Evolutionary conservation across 352 stramenopile species (phyloP).

Genomic region (Phytophthora agathidicida): DNA sequence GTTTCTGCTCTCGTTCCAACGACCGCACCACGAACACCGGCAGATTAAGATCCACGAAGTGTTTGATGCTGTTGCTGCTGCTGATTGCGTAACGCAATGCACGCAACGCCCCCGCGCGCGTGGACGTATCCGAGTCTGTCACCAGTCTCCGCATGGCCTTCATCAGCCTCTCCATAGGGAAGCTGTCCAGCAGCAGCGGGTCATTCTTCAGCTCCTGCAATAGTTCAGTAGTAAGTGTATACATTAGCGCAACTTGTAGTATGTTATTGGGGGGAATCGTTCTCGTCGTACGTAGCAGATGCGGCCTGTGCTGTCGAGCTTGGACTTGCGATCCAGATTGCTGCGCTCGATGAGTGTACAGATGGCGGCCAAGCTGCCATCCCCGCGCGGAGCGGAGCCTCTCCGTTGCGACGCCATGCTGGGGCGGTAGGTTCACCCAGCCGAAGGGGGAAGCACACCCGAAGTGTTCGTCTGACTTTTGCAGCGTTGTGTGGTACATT

Average conservation of each 20-base stretch:
- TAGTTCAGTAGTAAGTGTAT: neutral
- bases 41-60: constrained; percentile 73
- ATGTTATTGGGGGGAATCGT: too few relatives aligned
- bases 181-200: constrained; percentile 81
- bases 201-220: constrained; percentile 85
- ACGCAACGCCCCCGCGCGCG: constrained; percentile 74
- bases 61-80: constrained; percentile 71
- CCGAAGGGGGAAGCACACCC: constrained; percentile 17
- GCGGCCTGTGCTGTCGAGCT: constrained; percentile 84
- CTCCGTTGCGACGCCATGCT: constrained; percentile 44
- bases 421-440: neutral
- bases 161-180: constrained; percentile 83
- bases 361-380: constrained; percentile 75
- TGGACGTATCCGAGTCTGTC: constrained; percentile 81
- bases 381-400: constrained; percentile 41
- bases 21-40: constrained; percentile 85
- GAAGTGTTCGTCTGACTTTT: constrained; percentile 9
- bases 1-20: constrained; percentile 88
- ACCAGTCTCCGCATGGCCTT: constrained; percentile 79
- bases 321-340: constrained; percentile 86
- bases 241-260: too few relatives aligned
- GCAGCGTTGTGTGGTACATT: too few relatives aligned
- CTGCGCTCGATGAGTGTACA: constrained; percentile 86
- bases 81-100: constrained; percentile 86
- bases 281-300: constrained; percentile 73